These are phyloP conservation scores for Penicillium alfredii DNA, from an alignment of 495 filamentous ascomycete genomes.

Conservation along the genomic window DNA sequence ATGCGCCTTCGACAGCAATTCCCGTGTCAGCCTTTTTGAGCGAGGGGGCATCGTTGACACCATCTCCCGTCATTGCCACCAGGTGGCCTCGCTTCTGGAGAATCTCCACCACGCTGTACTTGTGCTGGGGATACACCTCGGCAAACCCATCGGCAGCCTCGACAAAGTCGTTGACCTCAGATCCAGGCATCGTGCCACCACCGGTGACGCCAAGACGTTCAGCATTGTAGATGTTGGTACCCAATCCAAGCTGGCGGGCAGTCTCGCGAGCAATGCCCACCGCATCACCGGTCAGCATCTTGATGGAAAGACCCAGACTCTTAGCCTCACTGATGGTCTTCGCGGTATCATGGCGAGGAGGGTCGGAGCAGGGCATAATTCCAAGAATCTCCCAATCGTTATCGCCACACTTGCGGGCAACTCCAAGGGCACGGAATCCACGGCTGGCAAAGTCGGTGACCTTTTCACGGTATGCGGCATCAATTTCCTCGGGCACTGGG, in stretches of 20 bases:
- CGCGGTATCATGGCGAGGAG: constrained; percentile 84
- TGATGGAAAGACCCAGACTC: constrained; percentile 79
- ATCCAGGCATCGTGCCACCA: constrained; percentile 85
- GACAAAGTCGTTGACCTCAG: constrained; percentile 89
- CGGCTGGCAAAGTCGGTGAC: constrained; percentile 84
- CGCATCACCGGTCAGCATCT: constrained; percentile 96
- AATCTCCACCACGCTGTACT: constrained; percentile 95
- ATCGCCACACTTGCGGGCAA: constrained; percentile 77
- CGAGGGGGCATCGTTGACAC: constrained; percentile 95
- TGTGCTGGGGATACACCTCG: constrained; percentile 95
- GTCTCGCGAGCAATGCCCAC: constrained; percentile 91
- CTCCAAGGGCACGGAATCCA: constrained; percentile 88
- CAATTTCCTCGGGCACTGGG: constrained; percentile 63
- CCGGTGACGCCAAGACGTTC: constrained; percentile 79
- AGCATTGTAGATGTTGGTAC: constrained; percentile 91
- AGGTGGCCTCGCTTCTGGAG: constrained; percentile 91
- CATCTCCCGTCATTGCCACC: constrained; percentile 97
- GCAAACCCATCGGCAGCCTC: constrained; percentile 92
- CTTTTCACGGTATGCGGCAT: constrained; percentile 79
- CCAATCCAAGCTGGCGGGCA: constrained; percentile 81
- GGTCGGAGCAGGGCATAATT: constrained; percentile 90
- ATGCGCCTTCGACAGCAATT: constrained; percentile 91
- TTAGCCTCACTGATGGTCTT: constrained; percentile 88
- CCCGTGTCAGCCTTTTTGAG: constrained; percentile 86
- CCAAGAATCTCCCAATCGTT: constrained; percentile 83